Percentiles rank a stretch among this genome's conserved stretches.
Conservation (phyloP, 148 eudicot genomes). For the Tetragonia tetragonoides region DNA sequence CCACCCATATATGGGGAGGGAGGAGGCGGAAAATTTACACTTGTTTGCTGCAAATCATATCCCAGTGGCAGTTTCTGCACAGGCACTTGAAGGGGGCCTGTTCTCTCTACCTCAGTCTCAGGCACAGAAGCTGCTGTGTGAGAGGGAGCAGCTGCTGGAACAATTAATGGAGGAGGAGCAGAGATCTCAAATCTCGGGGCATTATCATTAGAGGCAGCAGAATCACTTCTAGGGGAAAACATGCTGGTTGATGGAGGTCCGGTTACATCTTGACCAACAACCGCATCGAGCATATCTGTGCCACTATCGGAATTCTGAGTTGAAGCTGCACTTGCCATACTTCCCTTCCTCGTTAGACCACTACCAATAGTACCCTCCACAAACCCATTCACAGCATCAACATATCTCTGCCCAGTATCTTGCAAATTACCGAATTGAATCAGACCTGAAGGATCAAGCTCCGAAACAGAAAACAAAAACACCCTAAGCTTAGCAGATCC, state of each 20-base stretch:
- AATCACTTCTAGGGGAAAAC: conserved; percentile 48
- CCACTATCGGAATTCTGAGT: conserved; percentile 88
- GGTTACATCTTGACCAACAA: conserved; percentile 40
- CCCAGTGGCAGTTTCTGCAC: conserved; percentile 37
- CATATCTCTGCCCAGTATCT: conserved; percentile 67
- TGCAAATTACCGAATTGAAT: conserved; percentile 53
- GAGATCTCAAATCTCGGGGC: conserved; percentile 39
- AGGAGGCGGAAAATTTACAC: conserved; percentile 39
- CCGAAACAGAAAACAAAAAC: conserved; percentile 68
- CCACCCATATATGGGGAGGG: conserved; percentile 52
- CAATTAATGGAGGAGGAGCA: conserved; percentile 30
- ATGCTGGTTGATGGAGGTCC: conserved; percentile 37
- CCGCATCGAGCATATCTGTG: conserved; percentile 50
- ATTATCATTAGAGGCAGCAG: conserved; percentile 37
- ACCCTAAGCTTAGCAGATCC: conserved; percentile 86
- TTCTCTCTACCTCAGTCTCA: conserved; percentile 48
- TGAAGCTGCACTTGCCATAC: conserved; percentile 72
- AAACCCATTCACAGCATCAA: conserved; percentile 89
- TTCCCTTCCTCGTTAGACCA: conserved; percentile 59
- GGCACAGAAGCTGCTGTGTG: conserved; percentile 31
- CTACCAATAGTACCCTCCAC: conserved; percentile 35
- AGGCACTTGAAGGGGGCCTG: conserved; percentile 33
- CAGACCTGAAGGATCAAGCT: conserved; percentile 53
- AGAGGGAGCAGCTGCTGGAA: conserved; percentile 31
- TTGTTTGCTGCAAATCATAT: conserved; percentile 45